Evolutionary conservation across 2,329 filamentous ascomycete genomes (phyloP).

Genomic region (Emergomyces orientalis): DNA sequence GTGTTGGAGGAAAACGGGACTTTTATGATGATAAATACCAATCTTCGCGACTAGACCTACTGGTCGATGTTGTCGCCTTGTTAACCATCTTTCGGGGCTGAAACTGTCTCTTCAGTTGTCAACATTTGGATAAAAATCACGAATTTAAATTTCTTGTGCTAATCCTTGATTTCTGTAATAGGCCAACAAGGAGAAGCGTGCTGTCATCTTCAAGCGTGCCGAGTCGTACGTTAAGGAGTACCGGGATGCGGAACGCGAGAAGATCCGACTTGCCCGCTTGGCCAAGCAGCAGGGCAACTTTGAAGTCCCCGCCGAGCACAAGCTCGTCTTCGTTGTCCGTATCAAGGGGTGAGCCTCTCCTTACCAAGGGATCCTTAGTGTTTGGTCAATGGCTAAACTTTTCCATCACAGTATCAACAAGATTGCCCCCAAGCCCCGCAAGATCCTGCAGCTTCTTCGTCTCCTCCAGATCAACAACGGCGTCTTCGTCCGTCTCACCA

Average conservation of each 20-base stretch:
- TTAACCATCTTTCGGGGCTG: conserved; percentile 62
- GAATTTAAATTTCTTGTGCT: conserved; percentile 16
- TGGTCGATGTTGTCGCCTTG: conserved; percentile 87
- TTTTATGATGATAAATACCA: conserved; percentile 80
- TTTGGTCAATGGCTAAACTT: conserved; percentile 8
- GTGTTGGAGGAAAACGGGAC: conserved; percentile 25
- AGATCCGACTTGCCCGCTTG: conserved; percentile 81
- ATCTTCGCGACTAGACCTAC: conserved; percentile 78
- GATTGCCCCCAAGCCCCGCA: conserved; percentile 99
- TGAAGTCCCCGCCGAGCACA: conserved; percentile 89
- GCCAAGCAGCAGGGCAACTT: conserved; percentile 88
- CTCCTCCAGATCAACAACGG: conserved; percentile 99
- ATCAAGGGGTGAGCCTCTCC: conserved; percentile 73
- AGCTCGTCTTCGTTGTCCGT: conserved; percentile 94
- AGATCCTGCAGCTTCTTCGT: conserved; percentile 98
- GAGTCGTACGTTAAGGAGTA: conserved; percentile 99
- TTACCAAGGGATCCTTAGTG: background rate
- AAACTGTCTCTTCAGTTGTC: conserved; percentile 32
- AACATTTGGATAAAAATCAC: conserved; percentile 20
- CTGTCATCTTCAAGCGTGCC: conserved; percentile 98
- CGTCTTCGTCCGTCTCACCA: conserved; percentile 95
- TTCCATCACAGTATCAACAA: conserved; percentile 85
- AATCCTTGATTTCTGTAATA: conserved; percentile 35
- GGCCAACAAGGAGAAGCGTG: conserved; percentile 98
- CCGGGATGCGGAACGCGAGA: conserved; percentile 95